Conservation (phyloP, 352 stramenopile species). For the Pythium apleroticum region DNA sequence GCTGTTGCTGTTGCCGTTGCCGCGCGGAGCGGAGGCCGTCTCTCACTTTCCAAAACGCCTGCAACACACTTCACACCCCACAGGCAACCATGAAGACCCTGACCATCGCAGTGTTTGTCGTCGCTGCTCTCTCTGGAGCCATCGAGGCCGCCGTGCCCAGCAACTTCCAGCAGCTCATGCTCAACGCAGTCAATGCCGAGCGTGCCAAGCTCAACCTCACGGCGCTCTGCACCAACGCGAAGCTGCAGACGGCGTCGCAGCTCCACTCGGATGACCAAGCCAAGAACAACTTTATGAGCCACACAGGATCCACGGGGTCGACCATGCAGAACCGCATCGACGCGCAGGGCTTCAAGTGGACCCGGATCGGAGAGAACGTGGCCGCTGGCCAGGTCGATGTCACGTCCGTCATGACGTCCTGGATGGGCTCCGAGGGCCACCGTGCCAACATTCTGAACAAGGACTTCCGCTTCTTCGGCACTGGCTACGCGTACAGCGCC, state of each 20-base stretch:
- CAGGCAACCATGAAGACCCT: conserved; percentile 7
- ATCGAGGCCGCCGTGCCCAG: conserved; percentile 16
- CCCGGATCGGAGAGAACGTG: conserved; percentile 26
- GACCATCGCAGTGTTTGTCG: conserved; percentile 4
- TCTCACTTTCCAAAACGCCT: background rate
- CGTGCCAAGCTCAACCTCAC: conserved; percentile 33
- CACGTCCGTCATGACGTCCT: conserved; percentile 20
- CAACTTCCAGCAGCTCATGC: conserved; percentile 33
- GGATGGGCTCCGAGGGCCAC: conserved; percentile 28
- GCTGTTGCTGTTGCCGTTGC: too few relatives aligned
- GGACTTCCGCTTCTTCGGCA: background rate
- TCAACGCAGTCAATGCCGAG: conserved; percentile 50
- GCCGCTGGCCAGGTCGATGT: conserved; percentile 24
- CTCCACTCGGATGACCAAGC: conserved; percentile 46
- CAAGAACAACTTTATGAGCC: conserved; percentile 39
- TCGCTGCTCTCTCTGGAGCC: background rate
- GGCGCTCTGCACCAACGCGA: conserved; percentile 41
- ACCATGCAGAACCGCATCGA: conserved; percentile 38
- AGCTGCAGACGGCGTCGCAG: conserved; percentile 24
- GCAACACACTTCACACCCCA: background rate
- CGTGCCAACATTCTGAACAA: background rate
- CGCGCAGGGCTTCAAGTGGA: conserved; percentile 32
- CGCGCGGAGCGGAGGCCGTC: background rate
- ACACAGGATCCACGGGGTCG: conserved; percentile 47
- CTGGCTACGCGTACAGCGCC: background rate